Evolutionary conservation across 345 rosid genomes (phyloP).

Genomic region (rapeseed (Brassica napus)): DNA sequence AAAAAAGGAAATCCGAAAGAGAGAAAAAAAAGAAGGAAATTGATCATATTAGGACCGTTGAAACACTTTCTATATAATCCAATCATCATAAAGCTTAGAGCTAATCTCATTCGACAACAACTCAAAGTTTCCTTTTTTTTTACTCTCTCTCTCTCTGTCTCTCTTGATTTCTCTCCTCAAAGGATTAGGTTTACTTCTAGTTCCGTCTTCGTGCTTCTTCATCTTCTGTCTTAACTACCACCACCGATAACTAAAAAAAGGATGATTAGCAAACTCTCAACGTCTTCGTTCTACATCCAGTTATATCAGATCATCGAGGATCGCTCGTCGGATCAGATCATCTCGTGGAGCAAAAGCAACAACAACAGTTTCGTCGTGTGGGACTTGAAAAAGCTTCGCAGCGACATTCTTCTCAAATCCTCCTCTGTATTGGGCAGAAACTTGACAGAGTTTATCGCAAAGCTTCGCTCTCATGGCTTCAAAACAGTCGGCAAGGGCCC

Average conservation of each 20-base stretch:
- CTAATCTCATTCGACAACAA: too few relatives aligned
- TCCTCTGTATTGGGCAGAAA: background rate
- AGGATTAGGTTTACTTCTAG: background rate
- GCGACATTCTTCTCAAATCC: background rate
- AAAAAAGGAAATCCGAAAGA: background rate
- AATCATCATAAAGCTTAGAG: too few relatives aligned
- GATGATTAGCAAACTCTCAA: background rate
- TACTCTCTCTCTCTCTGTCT: background rate
- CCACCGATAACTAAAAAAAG: background rate
- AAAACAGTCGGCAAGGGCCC: background rate
- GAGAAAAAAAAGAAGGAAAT: background rate
- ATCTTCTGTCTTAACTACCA: background rate
- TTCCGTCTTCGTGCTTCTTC: background rate
- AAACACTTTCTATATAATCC: background rate
- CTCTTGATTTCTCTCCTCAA: background rate
- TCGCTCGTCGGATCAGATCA: background rate
- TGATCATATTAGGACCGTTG: background rate
- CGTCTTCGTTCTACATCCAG: background rate
- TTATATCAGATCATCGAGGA: background rate
- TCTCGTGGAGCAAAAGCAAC: background rate
- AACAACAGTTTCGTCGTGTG: background rate
- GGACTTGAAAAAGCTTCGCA: background rate
- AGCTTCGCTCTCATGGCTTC: background rate
- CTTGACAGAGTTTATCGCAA: background rate
- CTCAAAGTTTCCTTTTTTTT: too few relatives aligned